Evolutionary conservation across 257 asterid genomes (phyloP), one percentile per base, ranked within the genome.

Genomic region (Ligustrum vulgare): DNA sequence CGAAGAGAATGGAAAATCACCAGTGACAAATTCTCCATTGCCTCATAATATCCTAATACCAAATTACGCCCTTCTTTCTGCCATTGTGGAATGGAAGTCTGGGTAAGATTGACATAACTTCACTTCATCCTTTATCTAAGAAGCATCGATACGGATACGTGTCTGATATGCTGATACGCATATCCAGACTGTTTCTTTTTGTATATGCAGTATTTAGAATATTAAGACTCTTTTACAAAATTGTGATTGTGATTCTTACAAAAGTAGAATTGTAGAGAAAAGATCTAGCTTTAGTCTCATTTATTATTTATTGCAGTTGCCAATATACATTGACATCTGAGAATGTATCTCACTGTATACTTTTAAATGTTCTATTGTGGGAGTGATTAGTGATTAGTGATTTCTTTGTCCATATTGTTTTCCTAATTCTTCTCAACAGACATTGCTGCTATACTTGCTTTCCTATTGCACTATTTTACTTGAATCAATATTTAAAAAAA

Each of bases 31-130:
- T 60, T 72, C 78, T 67, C 87, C 80, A 6, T 78, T 94, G 80
- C 86, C 85, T 22, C 94, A 89, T 81, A 90, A 90, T 71, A 75
- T 71, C 81, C 84, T 94, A 3, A 71, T 87, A 69, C 96, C 96
- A 15, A 87, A 88, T 80, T 92, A 87, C 58, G 81, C 91, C 18
- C 89, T 94, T 79, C 95, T 92, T 74, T 88, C 96, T 68, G 97
- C 93, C 18, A 88, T 92, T 70, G 73, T 82, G 82, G 97, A 90
- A 43, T 94, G 98, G 97, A 85, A 86, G 76, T 86, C 98, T 18
- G 77, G 81, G 35, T 78, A 80, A 33, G 28, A 34, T 65, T 65
- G 56, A 77, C 78, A 69, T 82, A 43, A 69, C 20, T 45, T 5
- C 25, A 35, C 4, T n/a, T 33, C 34, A 51, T 65, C 18, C 16